Percentiles rank a stretch among this genome's conserved stretches.
These are phyloP conservation scores for Penicillium occitanis DNA, from an alignment of 2,329 filamentous ascomycete species.

Conservation along the genomic window DNA sequence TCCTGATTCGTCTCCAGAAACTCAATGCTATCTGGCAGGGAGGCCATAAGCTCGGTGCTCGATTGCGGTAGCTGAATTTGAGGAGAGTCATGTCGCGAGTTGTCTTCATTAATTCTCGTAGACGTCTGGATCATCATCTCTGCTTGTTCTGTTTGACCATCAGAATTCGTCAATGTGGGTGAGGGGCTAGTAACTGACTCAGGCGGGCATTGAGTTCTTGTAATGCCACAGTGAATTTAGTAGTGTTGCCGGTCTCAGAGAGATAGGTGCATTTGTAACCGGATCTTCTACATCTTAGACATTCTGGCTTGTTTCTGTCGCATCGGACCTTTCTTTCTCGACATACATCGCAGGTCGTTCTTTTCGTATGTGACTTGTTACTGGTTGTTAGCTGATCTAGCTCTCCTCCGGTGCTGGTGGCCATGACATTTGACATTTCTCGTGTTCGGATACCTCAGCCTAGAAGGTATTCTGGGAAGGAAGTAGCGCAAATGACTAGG, in stretches of 20 bases:
- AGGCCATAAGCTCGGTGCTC: not conserved
- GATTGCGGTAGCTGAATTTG: not conserved
- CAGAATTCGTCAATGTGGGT: not conserved
- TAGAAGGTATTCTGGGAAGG: not conserved
- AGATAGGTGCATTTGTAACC: not conserved
- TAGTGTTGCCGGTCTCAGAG: not conserved
- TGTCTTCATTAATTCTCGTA: not conserved
- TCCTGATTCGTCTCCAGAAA: not conserved
- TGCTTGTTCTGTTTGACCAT: not conserved
- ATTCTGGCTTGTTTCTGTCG: conserved; percentile 3
- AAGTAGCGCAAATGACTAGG: not conserved
- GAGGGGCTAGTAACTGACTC: not conserved
- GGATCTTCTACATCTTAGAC: not conserved
- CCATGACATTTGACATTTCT: not conserved
- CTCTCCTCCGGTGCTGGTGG: not conserved
- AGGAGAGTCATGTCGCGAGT: not conserved
- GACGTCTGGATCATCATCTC: not conserved
- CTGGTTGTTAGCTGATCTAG: not conserved
- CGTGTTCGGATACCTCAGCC: not conserved
- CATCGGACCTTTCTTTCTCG: not conserved
- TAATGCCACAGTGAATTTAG: not conserved
- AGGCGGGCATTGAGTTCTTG: not conserved
- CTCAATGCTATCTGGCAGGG: not conserved
- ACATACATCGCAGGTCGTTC: conserved; percentile 17
- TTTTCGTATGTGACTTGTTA: not conserved